Evolutionary conservation across 495 filamentous ascomycete species (phyloP), one percentile per base, ranked within the genome.

Genomic region (Astrocystis sublimbata): DNA sequence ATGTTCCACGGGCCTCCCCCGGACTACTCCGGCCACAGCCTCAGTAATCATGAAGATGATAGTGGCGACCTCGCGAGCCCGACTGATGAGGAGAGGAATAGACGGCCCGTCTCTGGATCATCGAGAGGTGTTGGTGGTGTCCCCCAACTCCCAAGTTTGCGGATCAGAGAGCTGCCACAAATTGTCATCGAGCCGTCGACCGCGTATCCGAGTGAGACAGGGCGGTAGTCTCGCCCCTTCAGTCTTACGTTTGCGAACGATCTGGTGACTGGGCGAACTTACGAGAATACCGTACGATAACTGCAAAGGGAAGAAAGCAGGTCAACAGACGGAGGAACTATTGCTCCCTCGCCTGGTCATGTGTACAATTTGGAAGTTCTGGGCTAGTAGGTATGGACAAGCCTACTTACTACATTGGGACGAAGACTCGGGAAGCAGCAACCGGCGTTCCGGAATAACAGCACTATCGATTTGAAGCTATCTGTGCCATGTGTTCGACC

Each of bases 131-230:
- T 74, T n/a, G 74, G 70, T 17, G 73, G 73, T 6, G 58, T 67
- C 3, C 78, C 79, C 3, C 75, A 76, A 52, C 70, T 78, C 17
- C 81, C 78, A 12, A 79, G 75, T 58, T 63, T 84, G 55, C 68
- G 76, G 45, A 70, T 84, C 21, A 57, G 51, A 38, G 70, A 62
- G 49, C 68, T 84, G 35, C 82, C 82, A 24, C 72, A 75, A 58
- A 85, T 85, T 62, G 76, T 81, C 42, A 79, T 85, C 36, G 81
- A 85, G 62, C 78, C 80, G 35, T 78, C 74, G 24, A 79, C 75
- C n/a, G 77, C 76, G 24, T 66, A 65, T 57, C 72, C 76, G 1
- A 57, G 47, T 26, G 58, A 65, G 9, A 17, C 53, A 7, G 47
- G 19, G 17, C 36, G 58, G 47, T 61, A 61, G 49, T 57, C 23